Conservation (phyloP, 179 eudicot genomes). For the Camellia oleifera region DNA sequence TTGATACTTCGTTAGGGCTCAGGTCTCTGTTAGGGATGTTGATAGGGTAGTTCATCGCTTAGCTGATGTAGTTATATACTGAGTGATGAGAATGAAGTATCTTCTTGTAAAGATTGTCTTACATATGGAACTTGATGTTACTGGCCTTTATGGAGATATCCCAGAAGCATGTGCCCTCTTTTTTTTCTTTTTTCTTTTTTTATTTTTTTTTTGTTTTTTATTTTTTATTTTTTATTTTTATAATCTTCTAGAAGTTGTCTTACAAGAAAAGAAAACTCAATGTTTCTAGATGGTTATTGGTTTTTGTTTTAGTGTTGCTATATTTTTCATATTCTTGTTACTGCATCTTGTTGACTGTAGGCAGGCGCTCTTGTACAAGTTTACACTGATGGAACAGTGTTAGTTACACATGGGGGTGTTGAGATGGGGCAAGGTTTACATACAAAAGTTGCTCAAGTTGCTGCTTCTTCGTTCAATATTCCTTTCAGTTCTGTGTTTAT, state of each 20-base stretch:
- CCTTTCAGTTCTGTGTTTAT: slow-evolving; percentile 91
- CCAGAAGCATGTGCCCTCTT: background rate
- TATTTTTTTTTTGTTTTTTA: too few species aligned
- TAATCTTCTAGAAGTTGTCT: background rate
- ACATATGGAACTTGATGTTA: background rate
- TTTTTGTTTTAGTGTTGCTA: background rate
- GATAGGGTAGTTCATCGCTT: too few species aligned
- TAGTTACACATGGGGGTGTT: slow-evolving; percentile 98
- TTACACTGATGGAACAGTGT: slow-evolving; percentile 94
- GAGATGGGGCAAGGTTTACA: slow-evolving; percentile 99
- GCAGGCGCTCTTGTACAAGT: slow-evolving; percentile 99
- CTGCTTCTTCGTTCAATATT: slow-evolving; percentile 86
- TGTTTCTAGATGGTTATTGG: background rate
- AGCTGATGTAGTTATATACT: too few species aligned
- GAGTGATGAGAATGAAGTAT: too few species aligned
- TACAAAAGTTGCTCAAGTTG: slow-evolving; percentile 97
- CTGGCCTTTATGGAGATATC: background rate
- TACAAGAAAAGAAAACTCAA: background rate
- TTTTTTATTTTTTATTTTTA: too few species aligned
- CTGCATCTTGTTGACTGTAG: slow-evolving; percentile 29
- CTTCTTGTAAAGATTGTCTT: too few species aligned
- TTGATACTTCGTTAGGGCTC: too few species aligned
- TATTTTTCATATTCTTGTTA: slow-evolving; percentile 4
- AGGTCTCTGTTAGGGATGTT: too few species aligned
- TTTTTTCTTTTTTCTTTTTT: too few species aligned